phyloP scores from a whole-genome alignment of 257 asterid species.

The Cordia subcordata region DNA sequence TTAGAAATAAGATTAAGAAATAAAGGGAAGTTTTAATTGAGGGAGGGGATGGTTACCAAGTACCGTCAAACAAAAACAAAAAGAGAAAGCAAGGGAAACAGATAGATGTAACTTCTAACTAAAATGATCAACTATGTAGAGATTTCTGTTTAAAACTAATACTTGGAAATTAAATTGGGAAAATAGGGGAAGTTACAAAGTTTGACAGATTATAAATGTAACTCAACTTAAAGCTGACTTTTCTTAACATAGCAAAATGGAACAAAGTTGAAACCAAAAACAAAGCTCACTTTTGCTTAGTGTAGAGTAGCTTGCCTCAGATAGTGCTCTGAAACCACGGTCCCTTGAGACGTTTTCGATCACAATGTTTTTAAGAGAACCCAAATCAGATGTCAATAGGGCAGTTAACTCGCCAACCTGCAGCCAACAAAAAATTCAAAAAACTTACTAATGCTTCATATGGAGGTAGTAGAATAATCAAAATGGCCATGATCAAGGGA shows the following conservation, averaged over 20 bases:
- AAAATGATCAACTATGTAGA: too few relatives aligned
- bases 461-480: not conserved
- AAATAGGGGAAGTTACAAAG: not conserved
- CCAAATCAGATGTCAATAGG: conserved; percentile 83
- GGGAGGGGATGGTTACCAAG: too few relatives aligned
- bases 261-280: conserved; percentile 24
- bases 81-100: too few relatives aligned
- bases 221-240: not conserved
- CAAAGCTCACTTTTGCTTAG: conserved; percentile 63
- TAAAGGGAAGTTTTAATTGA: too few relatives aligned
- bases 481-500: not conserved
- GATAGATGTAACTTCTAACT: too few relatives aligned
- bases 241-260: conserved; percentile 13
- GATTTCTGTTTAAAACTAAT: too few relatives aligned
- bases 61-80: too few relatives aligned
- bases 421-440: not conserved
- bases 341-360: conserved; percentile 91
- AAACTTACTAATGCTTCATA: not conserved
- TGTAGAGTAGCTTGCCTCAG: conserved; percentile 96
- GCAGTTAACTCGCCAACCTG: conserved; percentile 97
- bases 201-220: not conserved
- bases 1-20: too few relatives aligned
- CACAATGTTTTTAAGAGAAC: conserved; percentile 78
- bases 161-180: too few relatives aligned
- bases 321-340: conserved; percentile 96